Conservation (phyloP, 768 basidiomycete genomes). For the Kwoniella dendrophila region DNA sequence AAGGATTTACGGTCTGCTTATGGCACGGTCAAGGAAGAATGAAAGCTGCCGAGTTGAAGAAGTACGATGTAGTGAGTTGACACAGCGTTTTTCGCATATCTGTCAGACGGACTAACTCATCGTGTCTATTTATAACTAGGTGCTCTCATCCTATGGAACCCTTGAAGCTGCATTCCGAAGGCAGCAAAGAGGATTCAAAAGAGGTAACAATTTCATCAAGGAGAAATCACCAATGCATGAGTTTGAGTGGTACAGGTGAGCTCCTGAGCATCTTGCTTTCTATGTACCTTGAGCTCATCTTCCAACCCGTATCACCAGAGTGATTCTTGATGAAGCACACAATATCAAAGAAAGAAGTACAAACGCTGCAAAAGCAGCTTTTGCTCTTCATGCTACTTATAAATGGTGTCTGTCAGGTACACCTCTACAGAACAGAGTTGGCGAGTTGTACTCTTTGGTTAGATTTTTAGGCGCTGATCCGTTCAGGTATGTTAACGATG, state of each 20-base stretch:
- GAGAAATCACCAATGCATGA: slow-evolving; percentile 83
- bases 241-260: slow-evolving; percentile 74
- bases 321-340: slow-evolving; percentile 84
- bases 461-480: slow-evolving; percentile 84
- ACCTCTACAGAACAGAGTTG: slow-evolving; percentile 96
- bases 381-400: slow-evolving; percentile 76
- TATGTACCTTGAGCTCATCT: background rate
- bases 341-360: slow-evolving; percentile 95
- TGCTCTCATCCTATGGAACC: slow-evolving; percentile 70
- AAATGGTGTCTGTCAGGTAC: slow-evolving; percentile 97
- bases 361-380: slow-evolving; percentile 96
- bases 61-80: slow-evolving; percentile 75
- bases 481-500: slow-evolving; percentile 29
- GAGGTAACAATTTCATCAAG: slow-evolving; percentile 78
- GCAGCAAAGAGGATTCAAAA: slow-evolving; percentile 88
- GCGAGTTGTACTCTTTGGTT: slow-evolving; percentile 92
- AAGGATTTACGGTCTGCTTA: slow-evolving; percentile 77
- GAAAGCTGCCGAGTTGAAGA: slow-evolving; percentile 70
- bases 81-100: background rate
- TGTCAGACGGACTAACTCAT: slow-evolving; percentile 5
- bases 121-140: slow-evolving; percentile 60
- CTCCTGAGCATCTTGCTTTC: slow-evolving; percentile 61
- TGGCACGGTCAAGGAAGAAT: slow-evolving; percentile 85
- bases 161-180: slow-evolving; percentile 90
- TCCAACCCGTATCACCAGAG: slow-evolving; percentile 36